These are phyloP conservation scores for Crithidia sp. DNA, from an alignment of 208 protist species.

Conservation along the genomic window DNA sequence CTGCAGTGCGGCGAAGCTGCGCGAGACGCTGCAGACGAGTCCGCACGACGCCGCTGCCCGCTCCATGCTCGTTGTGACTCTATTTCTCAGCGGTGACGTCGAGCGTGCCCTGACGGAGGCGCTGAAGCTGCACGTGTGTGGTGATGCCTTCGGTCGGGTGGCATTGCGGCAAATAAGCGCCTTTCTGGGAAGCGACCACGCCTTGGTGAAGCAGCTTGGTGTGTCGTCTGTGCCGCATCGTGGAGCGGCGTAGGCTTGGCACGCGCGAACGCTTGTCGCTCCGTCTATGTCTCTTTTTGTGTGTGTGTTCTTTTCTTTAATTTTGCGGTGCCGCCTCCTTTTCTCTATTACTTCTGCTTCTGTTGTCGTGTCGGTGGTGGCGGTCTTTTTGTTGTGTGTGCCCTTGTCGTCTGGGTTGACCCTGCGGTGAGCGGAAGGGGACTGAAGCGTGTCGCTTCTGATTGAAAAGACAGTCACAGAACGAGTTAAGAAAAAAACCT, in stretches of 20 bases:
- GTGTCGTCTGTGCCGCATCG: slow-evolving; percentile 1
- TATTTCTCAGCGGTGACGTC: slow-evolving; percentile 83
- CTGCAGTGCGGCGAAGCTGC: slow-evolving; percentile 64
- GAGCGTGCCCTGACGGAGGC: slow-evolving; percentile 88
- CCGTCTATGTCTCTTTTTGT: slow-evolving; percentile 10
- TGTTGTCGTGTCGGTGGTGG: no score
- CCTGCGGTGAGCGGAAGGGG: no score
- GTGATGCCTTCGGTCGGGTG: slow-evolving; percentile 52
- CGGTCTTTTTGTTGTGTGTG: no score
- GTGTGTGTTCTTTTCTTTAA: slow-evolving; percentile 22
- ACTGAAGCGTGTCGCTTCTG: no score
- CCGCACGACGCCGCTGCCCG: slow-evolving; percentile 52
- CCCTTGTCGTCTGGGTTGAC: no score
- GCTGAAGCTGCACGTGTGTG: slow-evolving; percentile 63
- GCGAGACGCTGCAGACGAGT: slow-evolving; percentile 28
- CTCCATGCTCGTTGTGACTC: slow-evolving; percentile 74
- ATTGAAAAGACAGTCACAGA: no score
- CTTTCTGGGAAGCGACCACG: slow-evolving; percentile 69
- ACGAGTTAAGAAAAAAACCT: no score
- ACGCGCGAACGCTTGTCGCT: background rate
- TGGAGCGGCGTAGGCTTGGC: background rate
- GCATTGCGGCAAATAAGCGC: slow-evolving; percentile 60
- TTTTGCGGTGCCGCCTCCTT: slow-evolving; percentile 3
- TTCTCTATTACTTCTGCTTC: background rate
- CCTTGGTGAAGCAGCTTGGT: slow-evolving; percentile 48